Base-by-base conservation (phyloP, 1,284 basidiomycete species). In the Apiotrichum laibachii region DNA sequence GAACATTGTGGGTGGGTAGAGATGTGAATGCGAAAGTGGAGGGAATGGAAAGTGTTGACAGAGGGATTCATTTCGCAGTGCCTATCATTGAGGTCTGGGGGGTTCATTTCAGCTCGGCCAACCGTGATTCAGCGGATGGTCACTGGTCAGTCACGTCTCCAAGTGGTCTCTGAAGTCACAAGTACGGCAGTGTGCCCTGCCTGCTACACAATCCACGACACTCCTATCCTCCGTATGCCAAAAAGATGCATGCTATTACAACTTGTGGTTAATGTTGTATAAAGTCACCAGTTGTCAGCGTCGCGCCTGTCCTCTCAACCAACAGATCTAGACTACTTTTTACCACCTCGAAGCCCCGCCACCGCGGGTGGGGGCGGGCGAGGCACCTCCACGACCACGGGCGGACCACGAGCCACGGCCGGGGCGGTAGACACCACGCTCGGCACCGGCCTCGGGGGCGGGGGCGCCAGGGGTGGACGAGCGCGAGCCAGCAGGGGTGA, bases 321-420 rank as follows among this genome's bases (percentile, higher is more conserved):
- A 31, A 31, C 26, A 31, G 26, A 31, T 31, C 26, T 31, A 31
- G 26, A 31, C 35, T 37, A 26, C 34, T 50, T 10, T n/a, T 39
- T 57, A 57, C 60, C 56, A 61, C 33, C 55, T 22, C 33, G 44
- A 9, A 4, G 35, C 54, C 22, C 45, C 45, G 33, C 53, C 54
- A 19, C 54, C 47, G 19, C 54, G 45, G 7, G 39, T 22, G 5
- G 54, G 47, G 13, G 47, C 15, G 8, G 47, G 54, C 5, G 54
- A 12, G 40, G 33, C 50, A 12, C 37, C 35, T n/a, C 53, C 44
- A 11, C 49, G 26, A 42, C 47, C 51, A 22, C 50, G 53, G 11
- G 33, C 10, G 16, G 50, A 85, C 81, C 13, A 80, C 81, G 58
- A 86, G 80, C 87, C 86, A 87, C 73, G 75, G 21, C 82, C 81